Evolutionary conservation across 2,329 filamentous ascomycete species (phyloP).

Genomic region (Talaromyces amestolkiae): DNA sequence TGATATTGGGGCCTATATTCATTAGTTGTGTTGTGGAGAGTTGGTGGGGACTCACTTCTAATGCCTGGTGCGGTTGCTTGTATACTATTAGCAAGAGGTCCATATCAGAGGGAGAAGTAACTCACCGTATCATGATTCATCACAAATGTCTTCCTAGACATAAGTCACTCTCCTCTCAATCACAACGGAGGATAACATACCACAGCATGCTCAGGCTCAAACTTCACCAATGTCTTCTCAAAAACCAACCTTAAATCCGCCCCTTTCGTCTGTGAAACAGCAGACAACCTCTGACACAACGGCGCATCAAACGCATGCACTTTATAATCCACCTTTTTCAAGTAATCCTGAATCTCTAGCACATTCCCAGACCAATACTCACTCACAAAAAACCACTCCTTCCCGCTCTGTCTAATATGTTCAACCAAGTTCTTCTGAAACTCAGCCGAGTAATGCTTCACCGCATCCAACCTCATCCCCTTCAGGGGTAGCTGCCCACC

Average conservation of each 20-base stretch:
- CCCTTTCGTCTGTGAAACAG: constrained; percentile 54
- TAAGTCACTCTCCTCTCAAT: not conserved
- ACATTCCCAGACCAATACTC: constrained; percentile 67
- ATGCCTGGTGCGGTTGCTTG: constrained; percentile 60
- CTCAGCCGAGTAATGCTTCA: constrained; percentile 68
- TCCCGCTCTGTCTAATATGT: constrained; percentile 52
- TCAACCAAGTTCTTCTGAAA: constrained; percentile 66
- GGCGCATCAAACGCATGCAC: constrained; percentile 66
- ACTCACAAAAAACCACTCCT: constrained; percentile 63
- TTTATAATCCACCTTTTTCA: constrained; percentile 58
- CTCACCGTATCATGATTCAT: constrained; percentile 30
- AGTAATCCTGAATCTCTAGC: constrained; percentile 55
- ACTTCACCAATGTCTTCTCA: constrained; percentile 57
- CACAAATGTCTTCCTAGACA: constrained; percentile 25
- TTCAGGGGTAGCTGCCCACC: constrained; percentile 58
- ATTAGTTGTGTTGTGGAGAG: not conserved
- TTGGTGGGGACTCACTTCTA: constrained; percentile 46
- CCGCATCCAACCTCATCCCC: constrained; percentile 69
- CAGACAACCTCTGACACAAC: constrained; percentile 65
- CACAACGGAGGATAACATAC: constrained; percentile 37
- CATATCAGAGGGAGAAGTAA: not conserved
- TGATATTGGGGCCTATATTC: constrained; percentile 55
- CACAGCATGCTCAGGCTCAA: constrained; percentile 56
- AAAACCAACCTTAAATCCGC: constrained; percentile 65
- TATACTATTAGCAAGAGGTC: not conserved